A percentile compares a stretch with the other conserved stretches of the same genome.
phyloP scores from a whole-genome alignment of 176 grass and related monocot genomes.

The Luzula sylvatica region DNA sequence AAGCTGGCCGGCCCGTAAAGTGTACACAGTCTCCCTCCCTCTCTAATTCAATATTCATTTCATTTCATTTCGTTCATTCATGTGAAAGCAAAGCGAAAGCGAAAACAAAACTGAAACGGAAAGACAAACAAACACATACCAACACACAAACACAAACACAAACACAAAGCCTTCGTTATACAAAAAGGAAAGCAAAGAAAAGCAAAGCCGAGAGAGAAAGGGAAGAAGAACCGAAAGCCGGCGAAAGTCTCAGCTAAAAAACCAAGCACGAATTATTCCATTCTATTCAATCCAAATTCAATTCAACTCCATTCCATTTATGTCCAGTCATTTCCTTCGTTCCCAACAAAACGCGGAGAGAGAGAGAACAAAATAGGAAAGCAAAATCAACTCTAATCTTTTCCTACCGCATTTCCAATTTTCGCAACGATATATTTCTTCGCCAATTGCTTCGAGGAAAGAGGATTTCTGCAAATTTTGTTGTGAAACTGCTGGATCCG shows the following conservation, averaged over 20 bases:
- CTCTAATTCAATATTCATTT: no score
- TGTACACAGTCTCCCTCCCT: no score
- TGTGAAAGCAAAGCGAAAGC: slow-evolving; percentile 23
- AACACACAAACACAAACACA: neutral
- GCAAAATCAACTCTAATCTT: neutral
- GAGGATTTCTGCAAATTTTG: neutral
- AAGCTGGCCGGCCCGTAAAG: no score
- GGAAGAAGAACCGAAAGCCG: slow-evolving; percentile 17
- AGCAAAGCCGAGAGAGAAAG: neutral
- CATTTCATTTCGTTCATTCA: no score
- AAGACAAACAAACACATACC: slow-evolving; percentile 11
- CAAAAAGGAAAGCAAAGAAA: neutral
- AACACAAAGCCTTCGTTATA: neutral
- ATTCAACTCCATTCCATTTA: neutral
- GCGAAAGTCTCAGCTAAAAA: slow-evolving; percentile 2
- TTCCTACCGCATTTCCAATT: slow-evolving; percentile 13
- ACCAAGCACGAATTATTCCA: neutral
- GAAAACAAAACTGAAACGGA: slow-evolving; percentile 15
- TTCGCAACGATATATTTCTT: neutral
- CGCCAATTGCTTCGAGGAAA: neutral
- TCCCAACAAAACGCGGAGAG: neutral
- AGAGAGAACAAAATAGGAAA: neutral
- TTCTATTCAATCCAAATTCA: neutral
- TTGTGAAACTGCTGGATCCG: slow-evolving; percentile 7
- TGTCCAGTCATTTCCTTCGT: neutral